Evolutionary conservation across 192 early-diverging fungal species (phyloP).

Genomic region (Umbelopsis sp.): DNA sequence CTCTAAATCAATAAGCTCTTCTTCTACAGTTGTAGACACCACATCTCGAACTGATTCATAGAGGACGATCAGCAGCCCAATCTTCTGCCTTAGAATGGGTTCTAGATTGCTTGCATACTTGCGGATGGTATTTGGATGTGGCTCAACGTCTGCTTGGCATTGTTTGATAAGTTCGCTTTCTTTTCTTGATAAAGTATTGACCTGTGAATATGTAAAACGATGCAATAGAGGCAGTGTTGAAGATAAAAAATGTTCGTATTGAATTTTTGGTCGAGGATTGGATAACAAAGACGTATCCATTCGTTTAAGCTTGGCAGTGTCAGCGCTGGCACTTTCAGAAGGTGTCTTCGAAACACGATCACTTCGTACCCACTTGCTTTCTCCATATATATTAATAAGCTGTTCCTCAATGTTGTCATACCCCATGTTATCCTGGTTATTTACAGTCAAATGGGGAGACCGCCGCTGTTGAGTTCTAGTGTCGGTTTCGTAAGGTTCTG

Average conservation of each 20-base stretch:
- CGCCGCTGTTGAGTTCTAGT: neutral
- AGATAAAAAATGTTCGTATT: conserved; percentile 1
- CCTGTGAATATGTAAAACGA: conserved; percentile 5
- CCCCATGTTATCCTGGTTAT: neutral
- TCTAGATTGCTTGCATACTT: neutral
- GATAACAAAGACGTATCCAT: neutral
- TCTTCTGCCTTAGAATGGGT: neutral
- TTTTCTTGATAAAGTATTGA: neutral
- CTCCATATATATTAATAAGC: conserved; percentile 1
- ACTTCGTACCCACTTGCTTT: conserved; percentile 3
- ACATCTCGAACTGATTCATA: conserved; percentile 4
- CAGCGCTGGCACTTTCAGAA: neutral
- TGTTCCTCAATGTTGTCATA: conserved; percentile 16
- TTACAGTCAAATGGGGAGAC: neutral
- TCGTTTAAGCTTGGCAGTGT: neutral
- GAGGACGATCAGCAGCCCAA: conserved; percentile 1
- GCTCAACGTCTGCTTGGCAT: neutral
- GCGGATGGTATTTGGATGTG: neutral
- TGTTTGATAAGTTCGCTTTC: conserved; percentile 7
- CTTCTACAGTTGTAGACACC: neutral
- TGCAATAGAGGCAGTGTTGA: neutral
- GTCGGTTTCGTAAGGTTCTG: neutral
- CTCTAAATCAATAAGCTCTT: neutral
- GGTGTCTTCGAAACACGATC: neutral
- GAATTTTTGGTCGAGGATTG: neutral